phyloP scores from a whole-genome alignment of 352 stramenopile genomes.

The Globisporangium cederbergense region DNA sequence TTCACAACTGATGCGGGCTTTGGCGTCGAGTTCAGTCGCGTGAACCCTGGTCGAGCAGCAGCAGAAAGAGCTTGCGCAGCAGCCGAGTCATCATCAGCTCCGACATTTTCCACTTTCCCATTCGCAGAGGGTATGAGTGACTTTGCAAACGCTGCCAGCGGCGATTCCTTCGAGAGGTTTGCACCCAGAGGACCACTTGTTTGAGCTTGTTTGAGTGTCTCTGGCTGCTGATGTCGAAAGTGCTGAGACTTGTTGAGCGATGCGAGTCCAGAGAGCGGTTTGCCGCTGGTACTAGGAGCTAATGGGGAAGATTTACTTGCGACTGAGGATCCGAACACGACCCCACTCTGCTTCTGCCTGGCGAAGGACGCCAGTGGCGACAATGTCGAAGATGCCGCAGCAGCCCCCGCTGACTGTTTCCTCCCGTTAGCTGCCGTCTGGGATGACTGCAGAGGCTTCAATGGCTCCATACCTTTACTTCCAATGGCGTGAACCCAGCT shows the following conservation, averaged over 20 bases:
- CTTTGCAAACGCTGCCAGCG: conserved; percentile 7
- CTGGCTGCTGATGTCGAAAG: neutral
- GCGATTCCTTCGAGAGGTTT: neutral
- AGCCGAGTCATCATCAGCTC: neutral
- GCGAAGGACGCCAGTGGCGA: conserved; percentile 7
- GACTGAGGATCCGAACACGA: conserved; percentile 1
- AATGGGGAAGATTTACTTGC: neutral
- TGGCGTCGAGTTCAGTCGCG: neutral
- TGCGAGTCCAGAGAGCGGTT: conserved; percentile 11
- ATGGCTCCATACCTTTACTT: conserved; percentile 4
- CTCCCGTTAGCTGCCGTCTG: too few species aligned
- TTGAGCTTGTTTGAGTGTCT: neutral
- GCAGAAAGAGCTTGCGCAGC: neutral
- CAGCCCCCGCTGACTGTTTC: neutral
- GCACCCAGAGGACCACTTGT: neutral
- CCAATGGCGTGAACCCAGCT: neutral
- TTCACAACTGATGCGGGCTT: neutral
- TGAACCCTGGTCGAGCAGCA: neutral
- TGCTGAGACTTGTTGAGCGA: conserved; percentile 11
- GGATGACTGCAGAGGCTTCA: conserved; percentile 1
- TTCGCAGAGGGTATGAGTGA: neutral
- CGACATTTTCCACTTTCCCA: neutral
- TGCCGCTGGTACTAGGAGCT: neutral
- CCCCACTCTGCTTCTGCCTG: conserved; percentile 3
- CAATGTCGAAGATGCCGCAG: neutral